Evolutionary conservation across 805 yeast genomes (phyloP).

Genomic region (Komagataella pseudopastoris): DNA sequence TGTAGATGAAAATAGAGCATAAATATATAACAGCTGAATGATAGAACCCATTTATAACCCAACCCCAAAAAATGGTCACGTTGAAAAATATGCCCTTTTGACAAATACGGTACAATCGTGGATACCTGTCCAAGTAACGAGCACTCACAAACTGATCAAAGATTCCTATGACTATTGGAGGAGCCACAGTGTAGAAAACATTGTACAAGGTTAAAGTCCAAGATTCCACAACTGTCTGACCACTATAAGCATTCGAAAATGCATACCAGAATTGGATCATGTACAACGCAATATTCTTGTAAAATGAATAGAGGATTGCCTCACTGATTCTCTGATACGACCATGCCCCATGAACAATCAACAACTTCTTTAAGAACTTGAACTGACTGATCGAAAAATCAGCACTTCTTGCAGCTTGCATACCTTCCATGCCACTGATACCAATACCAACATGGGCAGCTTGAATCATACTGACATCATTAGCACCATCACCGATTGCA

Average conservation of each 20-base stretch:
- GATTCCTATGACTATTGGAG: constrained; percentile 93
- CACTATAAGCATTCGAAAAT: constrained; percentile 82
- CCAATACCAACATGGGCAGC: constrained; percentile 99
- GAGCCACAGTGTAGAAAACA: constrained; percentile 85
- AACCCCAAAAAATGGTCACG: constrained; percentile 89
- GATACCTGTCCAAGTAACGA: constrained; percentile 77
- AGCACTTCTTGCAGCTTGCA: constrained; percentile 98
- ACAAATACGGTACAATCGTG: constrained; percentile 84
- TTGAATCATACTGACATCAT: constrained; percentile 97
- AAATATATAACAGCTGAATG: constrained; percentile 81
- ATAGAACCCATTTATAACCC: constrained; percentile 92
- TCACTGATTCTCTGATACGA: constrained; percentile 88
- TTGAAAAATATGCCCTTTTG: constrained; percentile 83
- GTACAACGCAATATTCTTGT: constrained; percentile 88
- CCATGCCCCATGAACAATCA: constrained; percentile 96
- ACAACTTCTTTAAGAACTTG: constrained; percentile 65
- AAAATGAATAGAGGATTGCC: constrained; percentile 88
- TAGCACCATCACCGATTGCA: constrained; percentile 98
- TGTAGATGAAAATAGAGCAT: constrained; percentile 55
- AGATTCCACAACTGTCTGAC: constrained; percentile 91
- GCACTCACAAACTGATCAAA: constrained; percentile 95
- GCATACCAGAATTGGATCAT: constrained; percentile 99
- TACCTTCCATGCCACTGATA: constrained; percentile 98
- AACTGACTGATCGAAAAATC: constrained; percentile 96
- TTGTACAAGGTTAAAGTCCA: constrained; percentile 97